Percentiles rank a stretch among this genome's conserved stretches.
Evolutionary conservation across 2,329 filamentous ascomycete genomes (phyloP).

Genomic region (Colletotrichum higginsianum): DNA sequence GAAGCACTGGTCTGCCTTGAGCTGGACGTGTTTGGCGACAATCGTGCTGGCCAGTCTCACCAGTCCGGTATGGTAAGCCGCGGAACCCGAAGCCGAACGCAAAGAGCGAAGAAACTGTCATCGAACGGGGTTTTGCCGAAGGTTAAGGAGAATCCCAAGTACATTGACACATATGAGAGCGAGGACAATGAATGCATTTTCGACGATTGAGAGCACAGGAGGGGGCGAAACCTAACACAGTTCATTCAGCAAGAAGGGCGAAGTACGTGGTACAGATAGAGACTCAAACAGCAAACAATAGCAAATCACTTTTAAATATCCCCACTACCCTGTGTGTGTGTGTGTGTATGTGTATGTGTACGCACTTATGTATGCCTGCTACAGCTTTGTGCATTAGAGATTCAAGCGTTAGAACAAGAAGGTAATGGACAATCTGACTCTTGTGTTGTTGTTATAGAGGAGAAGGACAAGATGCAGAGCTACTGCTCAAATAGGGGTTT

Average conservation of each 20-base stretch:
- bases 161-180: background rate
- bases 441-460: no score
- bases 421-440: no score
- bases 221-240: no score
- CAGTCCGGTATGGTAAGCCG: constrained; percentile 1
- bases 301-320: no score
- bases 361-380: no score
- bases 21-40: constrained; percentile 15
- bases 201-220: background rate
- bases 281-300: no score
- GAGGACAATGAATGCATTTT: background rate
- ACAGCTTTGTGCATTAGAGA: no score
- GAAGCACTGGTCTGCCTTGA: constrained; percentile 2
- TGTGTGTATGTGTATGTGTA: no score
- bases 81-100: constrained; percentile 13
- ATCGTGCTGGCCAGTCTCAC: background rate
- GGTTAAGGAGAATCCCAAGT: background rate
- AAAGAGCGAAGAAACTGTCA: background rate
- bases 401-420: no score
- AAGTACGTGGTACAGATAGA: no score
- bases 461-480: background rate
- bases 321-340: no score
- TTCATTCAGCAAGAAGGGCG: background rate
- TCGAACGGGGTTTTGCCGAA: background rate
- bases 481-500: background rate